Evolutionary conservation across 805 yeast species (phyloP), one percentile per base, ranked within the genome.

Genomic region (Kockiozyma suomiensis): DNA sequence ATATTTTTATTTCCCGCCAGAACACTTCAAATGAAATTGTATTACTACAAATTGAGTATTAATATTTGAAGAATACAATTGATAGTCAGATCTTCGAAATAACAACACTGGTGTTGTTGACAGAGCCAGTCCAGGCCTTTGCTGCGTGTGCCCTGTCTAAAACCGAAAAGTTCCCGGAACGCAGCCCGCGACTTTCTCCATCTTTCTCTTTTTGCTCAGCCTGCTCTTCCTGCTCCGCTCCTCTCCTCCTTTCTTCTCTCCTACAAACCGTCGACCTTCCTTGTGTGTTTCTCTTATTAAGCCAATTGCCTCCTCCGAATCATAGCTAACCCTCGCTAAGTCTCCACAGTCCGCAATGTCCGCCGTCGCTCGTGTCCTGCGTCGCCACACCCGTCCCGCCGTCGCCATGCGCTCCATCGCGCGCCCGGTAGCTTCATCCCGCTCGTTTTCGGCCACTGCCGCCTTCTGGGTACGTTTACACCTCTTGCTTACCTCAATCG

Each of bases 381-480:
- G 38, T 40, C 48, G 54, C 37, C 54, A 30, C 45, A 37, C 23
- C 46, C 35, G 54, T 30, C 54, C 47, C 23, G 54, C 45, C 8
- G n/a, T n/a, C n/a, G 45, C 54, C 21, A 13, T n/a, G 48, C 52
- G 52, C 46, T 45, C 46, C 3, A 5, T 38, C 32, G 17, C 45
- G 43, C 53, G 32, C n/a, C 28, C 43, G 43, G 32, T 17, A 12
- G 42, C 50, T 12, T 17, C 42, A 19, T 37, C 19, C 32, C 43
- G 37, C 46, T 19, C 54, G 47, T 50, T 50, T 47, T 38, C 54
- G 37, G 54, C 40, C 40, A 23, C 54, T 17, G 38, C 54, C 4
- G 28, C 48, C 23, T 40, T 25, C 33, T 28, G 33, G 43, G 40
- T 50, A 19, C 6, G n/a, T 21, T 12, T 2, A 10, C 7, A 2